Conservation (phyloP, 495 filamentous ascomycete species). For the Daldinia caldariorum region DNA sequence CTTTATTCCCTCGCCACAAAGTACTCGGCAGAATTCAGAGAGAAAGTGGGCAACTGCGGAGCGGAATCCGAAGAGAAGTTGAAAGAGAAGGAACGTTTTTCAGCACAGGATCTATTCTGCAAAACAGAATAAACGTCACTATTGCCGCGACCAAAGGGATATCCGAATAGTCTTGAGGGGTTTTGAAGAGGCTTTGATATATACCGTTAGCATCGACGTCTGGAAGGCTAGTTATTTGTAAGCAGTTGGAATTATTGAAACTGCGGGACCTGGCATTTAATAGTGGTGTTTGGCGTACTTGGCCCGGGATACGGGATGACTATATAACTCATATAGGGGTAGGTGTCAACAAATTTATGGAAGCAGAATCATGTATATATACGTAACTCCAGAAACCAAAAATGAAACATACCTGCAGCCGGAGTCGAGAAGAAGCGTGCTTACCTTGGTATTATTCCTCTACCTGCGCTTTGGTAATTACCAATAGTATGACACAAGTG, state of each 20-base stretch:
- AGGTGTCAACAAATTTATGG: conserved; percentile 25
- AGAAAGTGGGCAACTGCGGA: conserved; percentile 53
- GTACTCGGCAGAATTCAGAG: conserved; percentile 56
- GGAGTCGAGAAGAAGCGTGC: background rate
- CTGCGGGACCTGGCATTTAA: conserved; percentile 9
- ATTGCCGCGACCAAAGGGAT: background rate
- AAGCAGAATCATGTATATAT: conserved; percentile 36
- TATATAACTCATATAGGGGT: background rate
- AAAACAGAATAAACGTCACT: conserved; percentile 10
- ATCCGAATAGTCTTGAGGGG: background rate
- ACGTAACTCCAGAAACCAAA: conserved; percentile 15
- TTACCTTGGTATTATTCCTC: conserved; percentile 13
- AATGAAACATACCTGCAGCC: background rate
- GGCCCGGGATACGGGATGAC: conserved; percentile 4
- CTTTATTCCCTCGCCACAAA: conserved; percentile 52
- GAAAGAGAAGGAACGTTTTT: conserved; percentile 30
- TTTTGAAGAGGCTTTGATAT: conserved; percentile 17
- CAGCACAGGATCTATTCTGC: conserved; percentile 50
- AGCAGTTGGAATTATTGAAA: conserved; percentile 17
- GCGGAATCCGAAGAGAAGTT: conserved; percentile 36
- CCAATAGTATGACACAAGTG: conserved; percentile 69
- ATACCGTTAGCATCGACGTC: conserved; percentile 9
- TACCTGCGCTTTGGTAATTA: conserved; percentile 49
- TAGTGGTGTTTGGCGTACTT: conserved; percentile 25
- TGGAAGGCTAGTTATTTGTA: background rate